Base-by-base conservation (phyloP, 1,139 yeast species). In the Kodamaea fungicola region DNA sequence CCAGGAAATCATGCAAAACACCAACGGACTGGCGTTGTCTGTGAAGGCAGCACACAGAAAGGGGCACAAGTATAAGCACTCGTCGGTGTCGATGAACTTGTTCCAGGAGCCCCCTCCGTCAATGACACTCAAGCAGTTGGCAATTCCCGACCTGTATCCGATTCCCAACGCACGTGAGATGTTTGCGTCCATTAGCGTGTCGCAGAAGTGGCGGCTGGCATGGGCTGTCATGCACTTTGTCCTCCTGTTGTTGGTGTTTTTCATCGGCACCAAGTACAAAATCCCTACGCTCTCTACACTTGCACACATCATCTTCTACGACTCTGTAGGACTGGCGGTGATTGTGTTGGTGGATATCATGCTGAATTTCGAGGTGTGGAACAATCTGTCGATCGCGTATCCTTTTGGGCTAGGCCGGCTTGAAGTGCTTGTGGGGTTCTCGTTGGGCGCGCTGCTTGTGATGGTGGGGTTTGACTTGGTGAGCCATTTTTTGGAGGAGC, bases 1-100 rank as follows among this genome's bases (percentile, higher is more conserved):
- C 2, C 63, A 71, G 26, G 62, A 67, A 30, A 49, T 67, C 30
- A 53, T 59, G 40, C 61, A 64, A 57, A 57, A 53, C 33, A 51
- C 37, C 35, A 61, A 57, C 45, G 51, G 56, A n/a, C 57, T 64
- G 7, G 50, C 51, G 27, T 51, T 47, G 27, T 56, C 64, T 5
- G 59, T 62, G 10, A 74, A 72, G 44, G 76, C 90, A 0, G 80
- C 85, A 0, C 94, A 87, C 52, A 78, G 97, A 65, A 82, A 90
- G 46, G 97, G 98, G 8, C 98, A 92, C 62, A 78, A 90, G 50
- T 92, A 92, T 56, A 92, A 92, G 57, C 97, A 92, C 52, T 88
- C 97, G 5, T 88, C 97, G n/a, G 96, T 92, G 5, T 86, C 96
- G 3, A 85, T 92, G 92, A 92, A 92, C 57, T 76, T 90, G 56